Base-by-base conservation (phyloP, 306 rosid species). In the Castanospermum australe region DNA sequence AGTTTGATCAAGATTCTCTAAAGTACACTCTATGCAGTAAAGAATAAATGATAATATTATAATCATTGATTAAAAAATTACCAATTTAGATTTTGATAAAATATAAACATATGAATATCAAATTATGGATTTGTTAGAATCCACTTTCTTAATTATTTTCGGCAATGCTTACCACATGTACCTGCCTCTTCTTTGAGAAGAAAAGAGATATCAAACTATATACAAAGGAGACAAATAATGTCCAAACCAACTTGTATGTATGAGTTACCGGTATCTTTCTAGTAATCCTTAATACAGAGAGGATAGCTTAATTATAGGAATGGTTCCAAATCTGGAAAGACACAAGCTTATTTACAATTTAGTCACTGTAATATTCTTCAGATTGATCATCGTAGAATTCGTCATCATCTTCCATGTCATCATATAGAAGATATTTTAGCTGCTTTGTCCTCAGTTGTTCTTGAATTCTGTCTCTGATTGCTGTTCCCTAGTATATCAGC, bases 381-480 rank as follows among this genome's bases (percentile, higher is more conserved):
- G 81, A 42, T 41, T 67, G 75, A 15, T 85, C 87, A 14, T 81
- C 87, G 5, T 60, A 73, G 22, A 62, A 67, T 5, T 75, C 78
- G 13, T 83, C 81, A 1, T 67, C 86, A 20, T 79, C 92, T 22
- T 61, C 84, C 86, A 88, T 78, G 67, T 89, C 97, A 76, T 91
- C 86, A 57, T 78, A 81, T 57, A 89, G 80, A 48, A 89, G 88
- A 67, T 83, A 77, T 54, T 67, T 71, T 0, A 69, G 68, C 80
- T 84, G 88, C 64, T 87, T 91, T 22, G 87, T 85, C 86, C 78
- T 84, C 22, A 95, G 82, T 47, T 73, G 89, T 86, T 89, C 97
- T 86, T 92, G 98, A 84, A 95, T 90, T 78, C 94, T 77, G 78
- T 95, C 99, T 84, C 91, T 85, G 67, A 95, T 95, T 41, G 98